phyloP scores from a whole-genome alignment of 139 green algal species.

The Chlamydomonas asymmetrica region DNA sequence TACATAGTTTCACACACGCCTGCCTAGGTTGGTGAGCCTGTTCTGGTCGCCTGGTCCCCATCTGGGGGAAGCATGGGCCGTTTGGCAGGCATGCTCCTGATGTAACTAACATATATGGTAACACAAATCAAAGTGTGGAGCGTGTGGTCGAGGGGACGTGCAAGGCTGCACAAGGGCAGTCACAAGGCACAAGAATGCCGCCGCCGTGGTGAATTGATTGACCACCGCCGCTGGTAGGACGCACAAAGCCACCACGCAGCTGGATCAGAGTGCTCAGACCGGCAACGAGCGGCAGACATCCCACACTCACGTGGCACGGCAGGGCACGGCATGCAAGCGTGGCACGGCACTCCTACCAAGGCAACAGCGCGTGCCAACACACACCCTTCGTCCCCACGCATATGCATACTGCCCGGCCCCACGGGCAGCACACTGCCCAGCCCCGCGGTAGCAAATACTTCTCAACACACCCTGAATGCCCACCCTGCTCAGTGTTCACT shows the following conservation, averaged over 20 bases:
- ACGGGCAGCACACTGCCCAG: background rate
- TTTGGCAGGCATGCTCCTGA: background rate
- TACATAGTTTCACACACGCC: too few species aligned
- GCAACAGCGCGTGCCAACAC: background rate
- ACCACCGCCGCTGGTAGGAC: too few species aligned
- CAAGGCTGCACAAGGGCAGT: too few species aligned
- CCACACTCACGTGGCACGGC: too few species aligned
- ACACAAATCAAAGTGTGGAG: background rate
- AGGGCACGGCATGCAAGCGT: background rate
- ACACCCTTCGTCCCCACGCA: background rate
- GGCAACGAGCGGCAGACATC: too few species aligned
- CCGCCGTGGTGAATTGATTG: too few species aligned
- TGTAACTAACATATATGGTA: background rate
- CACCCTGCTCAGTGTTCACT: background rate
- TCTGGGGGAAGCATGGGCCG: background rate
- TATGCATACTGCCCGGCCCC: background rate
- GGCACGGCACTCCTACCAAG: background rate
- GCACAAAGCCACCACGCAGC: too few species aligned
- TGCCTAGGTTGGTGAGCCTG: background rate
- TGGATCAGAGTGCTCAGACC: too few species aligned
- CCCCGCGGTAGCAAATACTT: background rate
- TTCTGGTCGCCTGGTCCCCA: background rate
- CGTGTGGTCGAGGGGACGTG: too few species aligned
- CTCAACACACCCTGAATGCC: background rate
- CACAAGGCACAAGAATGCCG: too few species aligned